Evolutionary conservation across 192 early-diverging fungal genomes (phyloP).

Genomic region (Phlyctochytrium bullatum): DNA sequence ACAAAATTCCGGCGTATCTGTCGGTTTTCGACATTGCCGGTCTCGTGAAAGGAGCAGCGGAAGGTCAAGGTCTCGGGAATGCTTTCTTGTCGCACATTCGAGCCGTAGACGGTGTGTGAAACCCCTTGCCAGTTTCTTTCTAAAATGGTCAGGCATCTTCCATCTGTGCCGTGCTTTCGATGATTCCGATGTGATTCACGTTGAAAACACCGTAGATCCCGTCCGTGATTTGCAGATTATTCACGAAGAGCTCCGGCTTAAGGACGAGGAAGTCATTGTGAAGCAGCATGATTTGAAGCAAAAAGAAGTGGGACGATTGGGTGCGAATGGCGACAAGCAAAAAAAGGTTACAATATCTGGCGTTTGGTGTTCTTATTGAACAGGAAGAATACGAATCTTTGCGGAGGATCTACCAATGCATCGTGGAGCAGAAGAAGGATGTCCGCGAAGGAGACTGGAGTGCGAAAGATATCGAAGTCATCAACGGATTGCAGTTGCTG

Average conservation of each 20-base stretch:
- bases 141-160: conserved; percentile 31
- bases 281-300: conserved; percentile 69
- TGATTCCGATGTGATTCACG: conserved; percentile 90
- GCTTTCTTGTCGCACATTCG: conserved; percentile 90
- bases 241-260: conserved; percentile 90
- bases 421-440: conserved; percentile 77
- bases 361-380: conserved; percentile 16
- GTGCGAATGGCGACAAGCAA: conserved; percentile 80
- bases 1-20: conserved; percentile 71
- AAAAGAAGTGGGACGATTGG: conserved; percentile 68
- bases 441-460: conserved; percentile 87
- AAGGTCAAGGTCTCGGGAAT: conserved; percentile 72
- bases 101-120: conserved; percentile 45
- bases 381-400: conserved; percentile 74
- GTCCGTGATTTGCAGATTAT: conserved; percentile 92
- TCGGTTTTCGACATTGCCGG: conserved; percentile 98
- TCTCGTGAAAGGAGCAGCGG: conserved; percentile 75
- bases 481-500: conserved; percentile 81
- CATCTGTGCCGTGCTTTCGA: conserved; percentile 74
- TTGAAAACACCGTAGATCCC: conserved; percentile 77
- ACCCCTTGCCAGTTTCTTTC: background rate
- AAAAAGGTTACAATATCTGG: conserved; percentile 44
- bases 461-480: conserved; percentile 87
- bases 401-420: conserved; percentile 73
- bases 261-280: conserved; percentile 75